These are phyloP conservation scores for Aspergillus uvarum DNA, from an alignment of 2,329 filamentous ascomycete genomes.

Conservation along the genomic window DNA sequence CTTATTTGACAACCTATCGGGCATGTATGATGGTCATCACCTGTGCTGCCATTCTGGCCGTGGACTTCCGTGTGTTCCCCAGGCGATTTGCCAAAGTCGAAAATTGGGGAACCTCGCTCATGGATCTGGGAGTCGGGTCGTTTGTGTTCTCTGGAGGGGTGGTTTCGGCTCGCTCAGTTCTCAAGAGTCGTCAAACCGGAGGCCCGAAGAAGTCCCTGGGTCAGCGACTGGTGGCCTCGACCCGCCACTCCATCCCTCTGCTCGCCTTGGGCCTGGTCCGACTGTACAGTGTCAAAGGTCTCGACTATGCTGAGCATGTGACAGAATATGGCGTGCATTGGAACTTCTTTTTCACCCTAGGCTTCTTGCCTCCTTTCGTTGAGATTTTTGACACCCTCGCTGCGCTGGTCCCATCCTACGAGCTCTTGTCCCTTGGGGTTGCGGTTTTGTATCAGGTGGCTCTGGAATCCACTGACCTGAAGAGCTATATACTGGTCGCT, in stretches of 20 bases:
- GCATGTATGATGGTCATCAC: constrained; percentile 90
- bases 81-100: constrained; percentile 96
- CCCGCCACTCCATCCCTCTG: constrained; percentile 80
- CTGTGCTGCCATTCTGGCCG: constrained; percentile 88
- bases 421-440: constrained; percentile 69
- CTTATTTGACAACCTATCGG: constrained; percentile 89
- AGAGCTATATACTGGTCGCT: constrained; percentile 78
- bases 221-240: constrained; percentile 62
- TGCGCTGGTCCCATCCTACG: constrained; percentile 71
- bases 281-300: constrained; percentile 83
- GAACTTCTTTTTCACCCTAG: constrained; percentile 99
- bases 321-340: constrained; percentile 98
- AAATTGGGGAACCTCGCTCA: constrained; percentile 98
- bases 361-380: constrained; percentile 82
- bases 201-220: constrained; percentile 48
- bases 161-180: constrained; percentile 78
- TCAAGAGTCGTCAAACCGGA: constrained; percentile 63
- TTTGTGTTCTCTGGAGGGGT: constrained; percentile 94
- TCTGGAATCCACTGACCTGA: constrained; percentile 74
- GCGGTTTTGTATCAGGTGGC: constrained; percentile 69
- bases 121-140: constrained; percentile 95
- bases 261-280: constrained; percentile 76
- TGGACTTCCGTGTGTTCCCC: constrained; percentile 92
- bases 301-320: constrained; percentile 96
- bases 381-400: constrained; percentile 76